phyloP scores from a whole-genome alignment of 176 grass and related monocot species.

The Bonia amplexicaulis region DNA sequence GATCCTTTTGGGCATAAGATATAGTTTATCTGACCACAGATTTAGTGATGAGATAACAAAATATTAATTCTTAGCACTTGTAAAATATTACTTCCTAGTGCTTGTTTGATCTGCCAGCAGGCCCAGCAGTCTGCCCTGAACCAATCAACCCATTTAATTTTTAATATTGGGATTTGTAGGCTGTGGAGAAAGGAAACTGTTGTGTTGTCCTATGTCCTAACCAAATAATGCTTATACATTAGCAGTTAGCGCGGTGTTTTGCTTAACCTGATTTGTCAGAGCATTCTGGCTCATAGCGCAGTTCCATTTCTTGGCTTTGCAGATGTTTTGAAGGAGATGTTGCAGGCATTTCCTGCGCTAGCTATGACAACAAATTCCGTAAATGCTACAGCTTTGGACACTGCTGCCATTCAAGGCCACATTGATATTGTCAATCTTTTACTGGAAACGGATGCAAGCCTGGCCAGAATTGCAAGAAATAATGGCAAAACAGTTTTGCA shows the following conservation, averaged over 20 bases:
- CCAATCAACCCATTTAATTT: not conserved
- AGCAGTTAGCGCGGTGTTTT: not conserved
- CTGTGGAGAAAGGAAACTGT: not conserved
- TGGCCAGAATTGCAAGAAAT: constrained; percentile 79
- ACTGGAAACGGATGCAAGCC: constrained; percentile 78
- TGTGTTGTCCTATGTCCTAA: not conserved
- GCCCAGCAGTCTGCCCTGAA: not conserved
- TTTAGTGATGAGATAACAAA: not conserved
- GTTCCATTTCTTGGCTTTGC: constrained; percentile 23
- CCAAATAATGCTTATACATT: not conserved
- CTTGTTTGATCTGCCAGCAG: not conserved
- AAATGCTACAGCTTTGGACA: constrained; percentile 93
- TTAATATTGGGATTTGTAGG: constrained; percentile 2
- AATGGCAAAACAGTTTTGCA: constrained; percentile 90
- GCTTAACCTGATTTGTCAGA: not conserved
- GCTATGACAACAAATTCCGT: constrained; percentile 91
- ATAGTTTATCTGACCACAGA: not conserved
- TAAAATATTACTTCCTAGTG: not conserved
- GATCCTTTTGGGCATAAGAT: not conserved
- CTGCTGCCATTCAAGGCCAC: constrained; percentile 83
- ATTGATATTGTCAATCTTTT: constrained; percentile 83
- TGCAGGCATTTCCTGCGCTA: constrained; percentile 66
- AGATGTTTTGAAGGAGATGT: constrained; percentile 82
- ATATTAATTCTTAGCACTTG: not conserved
- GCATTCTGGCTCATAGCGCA: not conserved